A percentile compares a stretch with the other conserved stretches of the same genome.
Evolutionary conservation across 108 stramenopile genomes (phyloP).

Genomic region (Pseudonitzschia multistriata): DNA sequence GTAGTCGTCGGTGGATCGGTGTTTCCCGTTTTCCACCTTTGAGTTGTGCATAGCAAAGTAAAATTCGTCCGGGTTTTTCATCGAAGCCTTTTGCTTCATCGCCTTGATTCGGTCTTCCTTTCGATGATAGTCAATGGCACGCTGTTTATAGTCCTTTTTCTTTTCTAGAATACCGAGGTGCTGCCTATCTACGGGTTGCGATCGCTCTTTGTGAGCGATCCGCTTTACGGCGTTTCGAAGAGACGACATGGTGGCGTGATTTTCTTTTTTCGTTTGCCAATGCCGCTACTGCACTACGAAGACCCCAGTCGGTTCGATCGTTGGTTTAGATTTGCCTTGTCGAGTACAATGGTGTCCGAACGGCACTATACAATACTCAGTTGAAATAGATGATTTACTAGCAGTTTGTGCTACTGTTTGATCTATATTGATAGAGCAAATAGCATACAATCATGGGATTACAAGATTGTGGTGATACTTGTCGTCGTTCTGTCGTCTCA

Average conservation of each 20-base stretch:
- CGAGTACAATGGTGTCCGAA: no score
- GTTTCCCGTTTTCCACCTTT: constrained; percentile 61
- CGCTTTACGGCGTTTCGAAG: constrained; percentile 99
- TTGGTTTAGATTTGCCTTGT: no score
- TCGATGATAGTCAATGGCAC: constrained; percentile 89
- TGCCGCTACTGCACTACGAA: no score
- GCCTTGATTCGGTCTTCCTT: constrained; percentile 76
- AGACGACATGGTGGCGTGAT: constrained; percentile 80
- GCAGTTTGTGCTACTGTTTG: no score
- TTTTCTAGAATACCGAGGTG: constrained; percentile 97
- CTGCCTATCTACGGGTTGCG: constrained; percentile 84
- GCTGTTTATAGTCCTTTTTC: constrained; percentile 92
- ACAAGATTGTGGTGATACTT: no score
- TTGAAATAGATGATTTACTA: no score
- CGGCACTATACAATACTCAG: no score
- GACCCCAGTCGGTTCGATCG: no score
- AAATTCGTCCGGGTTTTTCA: constrained; percentile 99
- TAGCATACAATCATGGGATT: no score
- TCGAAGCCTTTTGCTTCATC: constrained; percentile 76
- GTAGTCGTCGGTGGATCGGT: constrained; percentile 48
- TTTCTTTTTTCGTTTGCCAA: background rate
- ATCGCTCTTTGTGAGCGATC: constrained; percentile 96
- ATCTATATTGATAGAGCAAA: no score
- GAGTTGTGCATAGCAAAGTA: constrained; percentile 96
- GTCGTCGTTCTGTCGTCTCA: no score